A percentile compares a stretch with the other conserved stretches of the same genome.
phyloP scores from a whole-genome alignment of 768 basidiomycete species.

The Naganishia vishniacii region DNA sequence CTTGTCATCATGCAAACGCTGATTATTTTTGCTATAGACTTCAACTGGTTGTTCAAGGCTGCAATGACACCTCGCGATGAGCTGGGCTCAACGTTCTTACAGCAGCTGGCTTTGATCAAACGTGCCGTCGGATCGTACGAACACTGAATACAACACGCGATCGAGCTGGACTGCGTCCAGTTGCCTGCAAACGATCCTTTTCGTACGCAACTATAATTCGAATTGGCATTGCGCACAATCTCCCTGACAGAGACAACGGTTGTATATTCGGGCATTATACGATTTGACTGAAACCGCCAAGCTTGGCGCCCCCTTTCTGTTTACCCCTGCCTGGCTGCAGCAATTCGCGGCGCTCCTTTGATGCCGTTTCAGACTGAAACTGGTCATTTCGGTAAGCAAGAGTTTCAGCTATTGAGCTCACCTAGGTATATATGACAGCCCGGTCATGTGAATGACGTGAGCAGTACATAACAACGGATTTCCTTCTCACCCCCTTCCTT shows the following conservation, averaged over 20 bases:
- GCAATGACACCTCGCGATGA: constrained; percentile 8
- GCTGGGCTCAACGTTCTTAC: constrained; percentile 8
- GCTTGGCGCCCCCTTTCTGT: not conserved
- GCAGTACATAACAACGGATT: not conserved
- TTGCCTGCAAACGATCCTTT: no score
- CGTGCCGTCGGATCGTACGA: not conserved
- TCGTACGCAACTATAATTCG: no score
- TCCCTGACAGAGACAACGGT: no score
- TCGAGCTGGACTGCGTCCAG: no score
- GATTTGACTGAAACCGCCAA: not conserved
- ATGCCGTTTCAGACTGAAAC: not conserved
- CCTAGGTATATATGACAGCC: not conserved
- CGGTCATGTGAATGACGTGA: not conserved
- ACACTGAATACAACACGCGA: not conserved
- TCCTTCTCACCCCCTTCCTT: constrained; percentile 9
- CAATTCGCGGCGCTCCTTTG: not conserved
- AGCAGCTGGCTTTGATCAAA: constrained; percentile 7
- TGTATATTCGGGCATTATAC: no score
- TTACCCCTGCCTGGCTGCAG: not conserved
- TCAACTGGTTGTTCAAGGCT: constrained; percentile 13
- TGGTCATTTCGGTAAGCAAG: not conserved
- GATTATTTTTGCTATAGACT: not conserved
- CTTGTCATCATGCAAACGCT: no score
- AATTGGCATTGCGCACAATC: no score
- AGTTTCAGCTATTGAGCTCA: no score